A percentile compares a stretch with the other conserved stretches of the same genome.
Conservation (phyloP, 371 early-diverging fungal species). For the Mucor indicus region DNA sequence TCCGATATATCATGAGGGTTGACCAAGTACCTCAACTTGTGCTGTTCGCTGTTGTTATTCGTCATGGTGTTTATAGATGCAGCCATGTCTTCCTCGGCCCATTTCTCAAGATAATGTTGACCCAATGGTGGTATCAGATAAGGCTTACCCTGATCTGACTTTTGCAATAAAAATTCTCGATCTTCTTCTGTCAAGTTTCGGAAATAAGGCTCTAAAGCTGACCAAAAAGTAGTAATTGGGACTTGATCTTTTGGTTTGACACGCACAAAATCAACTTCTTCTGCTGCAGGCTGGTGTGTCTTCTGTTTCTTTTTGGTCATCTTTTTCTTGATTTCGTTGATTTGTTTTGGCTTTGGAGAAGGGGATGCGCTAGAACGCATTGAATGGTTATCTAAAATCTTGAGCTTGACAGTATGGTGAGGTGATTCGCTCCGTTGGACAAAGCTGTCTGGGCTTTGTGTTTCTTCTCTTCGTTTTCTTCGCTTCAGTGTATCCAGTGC, state of each 20-base stretch:
- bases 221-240: conserved; percentile 78
- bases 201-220: conserved; percentile 80
- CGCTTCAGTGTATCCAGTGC: conserved; percentile 18
- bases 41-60: not conserved
- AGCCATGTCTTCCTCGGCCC: conserved; percentile 79
- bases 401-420: conserved; percentile 23
- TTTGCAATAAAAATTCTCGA: conserved; percentile 61
- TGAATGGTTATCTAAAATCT: conserved; percentile 17
- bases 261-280: conserved; percentile 37
- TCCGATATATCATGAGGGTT: not conserved
- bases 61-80: conserved; percentile 50
- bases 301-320: not conserved
- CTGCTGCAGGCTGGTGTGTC: not conserved
- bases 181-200: conserved; percentile 85
- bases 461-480: conserved; percentile 22
- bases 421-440: conserved; percentile 20
- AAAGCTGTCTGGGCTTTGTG: not conserved
- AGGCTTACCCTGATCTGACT: conserved; percentile 62
- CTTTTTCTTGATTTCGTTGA: no score
- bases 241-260: conserved; percentile 70
- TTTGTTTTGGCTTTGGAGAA: conserved; percentile 1
- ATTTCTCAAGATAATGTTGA: conserved; percentile 70
- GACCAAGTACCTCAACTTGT: no score
- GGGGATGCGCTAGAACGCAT: conserved; percentile 19
- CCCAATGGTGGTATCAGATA: conserved; percentile 78